Base-by-base conservation (phyloP, 73 alveolate species). In the Paramecium pentaurelia region DNA sequence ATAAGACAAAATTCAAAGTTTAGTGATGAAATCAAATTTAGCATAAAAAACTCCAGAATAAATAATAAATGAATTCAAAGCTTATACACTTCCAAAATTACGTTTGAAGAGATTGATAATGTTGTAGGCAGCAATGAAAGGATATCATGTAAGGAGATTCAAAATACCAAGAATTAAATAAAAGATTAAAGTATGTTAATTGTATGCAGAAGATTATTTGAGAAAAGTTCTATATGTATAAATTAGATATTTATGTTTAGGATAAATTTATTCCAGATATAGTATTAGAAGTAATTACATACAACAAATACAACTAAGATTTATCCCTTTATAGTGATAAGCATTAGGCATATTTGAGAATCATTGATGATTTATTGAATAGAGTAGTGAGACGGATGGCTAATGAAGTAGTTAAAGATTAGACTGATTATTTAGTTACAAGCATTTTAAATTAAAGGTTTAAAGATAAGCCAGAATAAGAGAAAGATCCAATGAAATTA, bases 191-290 rank as follows among this genome's bases (percentile, higher is more conserved):
- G 60, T 89, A n/a, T 71, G 71, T 77, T 20, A 36, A 89, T 32
- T 45, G 27, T 89, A 44, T 68, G 86, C 88, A 6, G 94, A 89
- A 32, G 75, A 70, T 38, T 73, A 58, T 30, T 34, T 89, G 34
- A 40, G 75, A 47, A 89, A 89, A 51, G 71, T 47, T 71, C 64
- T 89, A 16, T 77, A 89, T 71, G 93, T 87, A 87, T 59, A 20
- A 32, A 60, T 27, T 12, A 22, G 8, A 9, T 38, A 40, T 2
- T 20, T 36, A 9, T 60, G 7, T 11, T 44, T 60, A 87, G 93
- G 94, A 89, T 71, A 89, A 89, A 71, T 45, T 89, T 20, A 83
- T 89, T 6, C 94, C 94, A 71, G 91, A 89, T 27, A 89, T 89
- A n/a, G 94, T 89, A 36, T 49, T 71, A 16, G 90, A 89, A 54